Conservation (phyloP, 2,329 filamentous ascomycete species). For the Cladosporium sp. region DNA sequence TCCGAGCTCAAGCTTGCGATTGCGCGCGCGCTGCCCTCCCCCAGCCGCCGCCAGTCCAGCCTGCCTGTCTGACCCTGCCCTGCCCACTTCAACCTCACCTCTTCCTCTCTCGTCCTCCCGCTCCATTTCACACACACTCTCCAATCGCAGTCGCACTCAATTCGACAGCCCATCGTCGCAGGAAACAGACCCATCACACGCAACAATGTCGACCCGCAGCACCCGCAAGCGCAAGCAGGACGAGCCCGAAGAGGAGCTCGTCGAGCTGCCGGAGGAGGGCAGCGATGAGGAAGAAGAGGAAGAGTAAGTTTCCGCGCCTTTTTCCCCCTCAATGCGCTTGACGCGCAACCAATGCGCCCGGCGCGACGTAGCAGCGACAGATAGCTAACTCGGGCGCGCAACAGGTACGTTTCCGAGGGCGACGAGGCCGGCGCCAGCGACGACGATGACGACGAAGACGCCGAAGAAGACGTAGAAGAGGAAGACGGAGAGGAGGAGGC, state of each 20-base stretch:
- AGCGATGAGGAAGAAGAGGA: conserved; percentile 34
- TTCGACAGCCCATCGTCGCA: neutral
- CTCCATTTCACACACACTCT: neutral
- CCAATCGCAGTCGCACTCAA: neutral
- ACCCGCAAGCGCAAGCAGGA: conserved; percentile 37
- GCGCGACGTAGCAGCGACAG: neutral
- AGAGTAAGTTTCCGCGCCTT: conserved; percentile 28
- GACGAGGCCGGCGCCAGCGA: conserved; percentile 3
- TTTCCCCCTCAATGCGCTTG: neutral
- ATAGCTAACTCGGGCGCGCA: neutral
- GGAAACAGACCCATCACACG: neutral
- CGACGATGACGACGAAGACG: conserved; percentile 16
- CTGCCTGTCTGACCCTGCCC: neutral
- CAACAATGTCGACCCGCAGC: conserved; percentile 1
- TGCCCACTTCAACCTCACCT: neutral
- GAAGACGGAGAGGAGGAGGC: conserved; percentile 13
- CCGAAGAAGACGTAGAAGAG: conserved; percentile 17
- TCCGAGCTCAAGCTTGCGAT: conserved; percentile 10
- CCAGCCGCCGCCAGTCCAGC: conserved; percentile 5
- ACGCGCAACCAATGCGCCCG: neutral
- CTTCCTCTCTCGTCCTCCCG: neutral
- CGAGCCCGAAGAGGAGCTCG: conserved; percentile 38
- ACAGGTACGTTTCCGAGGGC: conserved; percentile 9
- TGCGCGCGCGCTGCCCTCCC: conserved; percentile 1
- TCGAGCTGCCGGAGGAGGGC: conserved; percentile 35